Conservation (phyloP, 2,329 filamentous ascomycete species). For the Cladosporium sp. region DNA sequence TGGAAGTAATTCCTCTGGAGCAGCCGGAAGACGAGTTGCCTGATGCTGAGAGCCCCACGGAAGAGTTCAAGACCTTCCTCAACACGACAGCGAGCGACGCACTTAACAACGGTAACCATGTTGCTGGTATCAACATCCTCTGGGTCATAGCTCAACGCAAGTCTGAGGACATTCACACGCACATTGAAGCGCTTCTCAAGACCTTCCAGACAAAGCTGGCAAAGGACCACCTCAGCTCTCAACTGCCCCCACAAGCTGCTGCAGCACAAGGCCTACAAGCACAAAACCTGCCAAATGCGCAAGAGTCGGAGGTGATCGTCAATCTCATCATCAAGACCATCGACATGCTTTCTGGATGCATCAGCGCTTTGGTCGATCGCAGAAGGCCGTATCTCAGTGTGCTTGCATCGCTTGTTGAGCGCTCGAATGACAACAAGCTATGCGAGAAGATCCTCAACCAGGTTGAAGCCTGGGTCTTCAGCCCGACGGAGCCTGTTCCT, state of each 20-base stretch:
- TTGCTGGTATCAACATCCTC: constrained; percentile 87
- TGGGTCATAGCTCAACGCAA: constrained; percentile 88
- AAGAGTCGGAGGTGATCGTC: constrained; percentile 86
- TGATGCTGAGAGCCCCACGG: constrained; percentile 73
- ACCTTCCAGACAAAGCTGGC: constrained; percentile 88
- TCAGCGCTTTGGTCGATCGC: constrained; percentile 90
- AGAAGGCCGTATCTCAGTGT: constrained; percentile 93
- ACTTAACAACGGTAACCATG: constrained; percentile 72
- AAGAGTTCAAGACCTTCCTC: constrained; percentile 83
- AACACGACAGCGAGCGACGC: constrained; percentile 86
- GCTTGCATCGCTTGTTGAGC: constrained; percentile 90
- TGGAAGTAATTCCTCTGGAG: constrained; percentile 85
- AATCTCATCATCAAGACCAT: constrained; percentile 93
- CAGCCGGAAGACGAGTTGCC: constrained; percentile 68
- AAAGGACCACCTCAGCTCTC: constrained; percentile 83
- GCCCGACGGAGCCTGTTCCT: constrained; percentile 90
- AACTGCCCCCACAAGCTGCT: constrained; percentile 60
- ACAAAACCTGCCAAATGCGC: constrained; percentile 61
- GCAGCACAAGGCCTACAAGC: constrained; percentile 44
- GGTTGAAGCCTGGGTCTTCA: constrained; percentile 95
- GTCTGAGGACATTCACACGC: constrained; percentile 83
- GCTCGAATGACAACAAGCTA: constrained; percentile 81
- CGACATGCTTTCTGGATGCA: constrained; percentile 85
- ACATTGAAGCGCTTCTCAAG: constrained; percentile 88
- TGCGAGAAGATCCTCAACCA: constrained; percentile 92